Evolutionary conservation across 371 early-diverging fungal species (phyloP), one percentile per base, ranked within the genome.

Genomic region (Zychaea mexicana): DNA sequence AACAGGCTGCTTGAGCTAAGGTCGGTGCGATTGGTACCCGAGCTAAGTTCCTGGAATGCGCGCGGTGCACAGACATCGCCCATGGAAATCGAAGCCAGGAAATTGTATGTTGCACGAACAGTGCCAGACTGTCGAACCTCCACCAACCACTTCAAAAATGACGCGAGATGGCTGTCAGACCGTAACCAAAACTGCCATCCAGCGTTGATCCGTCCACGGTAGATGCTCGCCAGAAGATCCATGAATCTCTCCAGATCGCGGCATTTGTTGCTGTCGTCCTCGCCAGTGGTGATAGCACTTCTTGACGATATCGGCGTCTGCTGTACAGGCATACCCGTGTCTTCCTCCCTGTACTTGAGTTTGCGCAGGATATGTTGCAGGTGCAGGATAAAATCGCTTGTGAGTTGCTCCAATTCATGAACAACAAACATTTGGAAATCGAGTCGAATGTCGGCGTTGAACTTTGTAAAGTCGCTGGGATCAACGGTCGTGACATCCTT

Each of bases 181-280:
- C 73, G 77, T 26, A 77, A 65, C 96, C 96, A 96, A 73, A 92
- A 96, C 12, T 83, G 79, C 27, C 88, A 65, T 1, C 94, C 94
- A 2, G 86, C 83, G 57, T 95, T 92, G 1, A 89, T 86, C 8
- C 91, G 72, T 39, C 88, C 85, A 15, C 85, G 76, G 78, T 90
- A 94, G 2, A 95, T 70, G 30, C 78, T 78, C 8, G 91, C 82
- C 8, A 94, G 80, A 33, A 91, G 77, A n/a, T 77, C 69, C 39
- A 90, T 85, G 39, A 92, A 84, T 1, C 86, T 79, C 66, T 87
- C 86, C 1, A 91, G 77, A 67, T 92, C 88, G 62, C 80, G 82
- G 52, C 83, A 79, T 30, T 73, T 85, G 57, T 22, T 60, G 28
- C 22, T 12, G 42, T 28, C 24, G 57, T 54, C 21, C 32, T 57